A percentile compares a stretch with the other conserved stretches of the same genome.
Conservation (phyloP, 2,329 filamentous ascomycete genomes). For the Alternaria rosae region DNA sequence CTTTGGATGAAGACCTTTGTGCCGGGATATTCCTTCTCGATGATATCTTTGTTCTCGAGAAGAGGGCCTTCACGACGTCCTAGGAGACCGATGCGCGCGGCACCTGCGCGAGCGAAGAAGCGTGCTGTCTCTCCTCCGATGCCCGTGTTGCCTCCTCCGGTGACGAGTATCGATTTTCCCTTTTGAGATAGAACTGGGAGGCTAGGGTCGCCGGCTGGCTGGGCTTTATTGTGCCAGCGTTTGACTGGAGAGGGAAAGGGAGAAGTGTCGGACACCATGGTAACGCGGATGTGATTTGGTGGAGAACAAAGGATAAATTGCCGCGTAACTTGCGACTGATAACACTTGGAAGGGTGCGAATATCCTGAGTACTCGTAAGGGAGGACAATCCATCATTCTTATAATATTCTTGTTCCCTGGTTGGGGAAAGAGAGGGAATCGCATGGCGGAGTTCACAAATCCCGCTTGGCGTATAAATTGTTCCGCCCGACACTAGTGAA, state of each 20-base stretch:
- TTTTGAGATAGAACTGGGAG: constrained; percentile 31
- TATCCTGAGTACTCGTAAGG: accelerated
- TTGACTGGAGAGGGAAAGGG: constrained; percentile 41
- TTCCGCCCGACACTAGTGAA: neutral
- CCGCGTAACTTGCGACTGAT: neutral
- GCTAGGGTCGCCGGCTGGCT: constrained; percentile 41
- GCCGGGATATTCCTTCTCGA: constrained; percentile 24
- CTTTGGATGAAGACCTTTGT: constrained; percentile 20
- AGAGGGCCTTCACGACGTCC: constrained; percentile 50
- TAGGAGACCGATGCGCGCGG: constrained; percentile 54
- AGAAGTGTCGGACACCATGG: constrained; percentile 12
- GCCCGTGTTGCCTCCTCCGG: constrained; percentile 53
- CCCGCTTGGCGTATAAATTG: constrained; percentile 1
- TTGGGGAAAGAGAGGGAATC: neutral
- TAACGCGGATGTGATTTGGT: neutral
- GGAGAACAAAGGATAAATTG: neutral
- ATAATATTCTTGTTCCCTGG: neutral
- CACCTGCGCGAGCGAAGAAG: constrained; percentile 56
- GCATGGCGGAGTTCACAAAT: neutral
- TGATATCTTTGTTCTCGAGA: constrained; percentile 46
- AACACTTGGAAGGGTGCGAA: neutral
- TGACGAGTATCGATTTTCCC: constrained; percentile 42
- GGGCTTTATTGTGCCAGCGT: constrained; percentile 25
- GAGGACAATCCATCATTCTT: neutral
- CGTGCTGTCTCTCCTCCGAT: constrained; percentile 56